Conservation (phyloP, 2,329 filamentous ascomycete genomes). For the Trichocomaceae sp. region DNA sequence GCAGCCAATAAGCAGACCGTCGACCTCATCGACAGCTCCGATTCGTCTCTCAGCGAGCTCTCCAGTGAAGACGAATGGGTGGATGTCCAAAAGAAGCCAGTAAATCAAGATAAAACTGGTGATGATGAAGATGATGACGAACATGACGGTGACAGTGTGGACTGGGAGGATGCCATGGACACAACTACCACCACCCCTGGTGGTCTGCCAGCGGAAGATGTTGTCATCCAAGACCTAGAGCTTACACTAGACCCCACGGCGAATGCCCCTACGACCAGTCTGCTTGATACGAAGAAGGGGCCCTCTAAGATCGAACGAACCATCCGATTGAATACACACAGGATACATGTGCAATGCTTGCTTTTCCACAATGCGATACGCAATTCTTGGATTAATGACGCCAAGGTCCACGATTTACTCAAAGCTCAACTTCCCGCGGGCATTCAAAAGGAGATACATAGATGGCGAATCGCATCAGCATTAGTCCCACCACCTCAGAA, state of each 20-base stretch:
- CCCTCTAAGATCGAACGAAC: constrained; percentile 77
- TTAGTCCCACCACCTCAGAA: constrained; percentile 44
- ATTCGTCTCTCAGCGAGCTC: constrained; percentile 34
- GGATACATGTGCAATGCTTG: constrained; percentile 78
- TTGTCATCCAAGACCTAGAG: constrained; percentile 54
- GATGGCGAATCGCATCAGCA: constrained; percentile 64
- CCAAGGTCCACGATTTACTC: constrained; percentile 66
- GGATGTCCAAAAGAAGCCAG: constrained; percentile 1
- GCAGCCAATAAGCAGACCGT: constrained; percentile 21
- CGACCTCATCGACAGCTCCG: constrained; percentile 20
- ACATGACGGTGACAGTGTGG: constrained; percentile 49
- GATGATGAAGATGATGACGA: constrained; percentile 27
- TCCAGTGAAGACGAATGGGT: constrained; percentile 18
- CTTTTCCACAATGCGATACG: constrained; percentile 84
- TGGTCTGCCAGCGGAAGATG: not conserved
- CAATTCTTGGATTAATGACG: constrained; percentile 77
- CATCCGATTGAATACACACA: constrained; percentile 72
- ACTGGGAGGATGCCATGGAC: constrained; percentile 52
- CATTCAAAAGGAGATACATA: constrained; percentile 65
- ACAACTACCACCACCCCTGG: constrained; percentile 24
- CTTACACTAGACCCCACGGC: constrained; percentile 57
- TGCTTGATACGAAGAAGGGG: constrained; percentile 66
- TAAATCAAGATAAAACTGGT: constrained; percentile 26
- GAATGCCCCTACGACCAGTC: constrained; percentile 50
- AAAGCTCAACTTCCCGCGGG: constrained; percentile 64